Percentiles rank a stretch among this genome's conserved stretches.
phyloP scores from a whole-genome alignment of 306 rosid genomes.

The Alnus rubra region DNA sequence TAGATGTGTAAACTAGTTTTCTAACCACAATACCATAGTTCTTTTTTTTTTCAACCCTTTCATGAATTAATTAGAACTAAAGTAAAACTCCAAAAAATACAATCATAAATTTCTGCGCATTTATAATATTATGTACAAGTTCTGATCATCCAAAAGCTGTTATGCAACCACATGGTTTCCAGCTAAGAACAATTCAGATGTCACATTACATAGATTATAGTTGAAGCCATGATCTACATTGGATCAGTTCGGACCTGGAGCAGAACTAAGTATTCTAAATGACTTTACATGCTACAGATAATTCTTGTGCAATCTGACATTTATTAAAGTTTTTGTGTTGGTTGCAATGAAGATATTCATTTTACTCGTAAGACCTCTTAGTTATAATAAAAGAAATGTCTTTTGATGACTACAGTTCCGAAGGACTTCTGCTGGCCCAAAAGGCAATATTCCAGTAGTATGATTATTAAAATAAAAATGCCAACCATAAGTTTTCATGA shows the following conservation, averaged over 20 bases:
- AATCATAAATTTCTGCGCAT: background rate
- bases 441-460: background rate
- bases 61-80: background rate
- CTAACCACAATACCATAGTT: background rate
- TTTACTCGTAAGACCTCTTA: background rate
- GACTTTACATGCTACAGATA: background rate
- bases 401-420: background rate
- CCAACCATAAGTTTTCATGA: background rate
- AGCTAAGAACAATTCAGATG: background rate
- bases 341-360: background rate
- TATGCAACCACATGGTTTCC: background rate
- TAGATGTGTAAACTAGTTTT: slow-evolving; percentile 2
- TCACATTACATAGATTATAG: background rate
- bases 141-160: slow-evolving; percentile 4
- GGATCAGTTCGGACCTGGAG: background rate
- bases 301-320: background rate
- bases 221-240: background rate
- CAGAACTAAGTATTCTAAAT: background rate
- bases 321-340: background rate
- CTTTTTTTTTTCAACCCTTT: background rate
- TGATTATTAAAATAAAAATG: background rate
- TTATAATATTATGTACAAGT: background rate
- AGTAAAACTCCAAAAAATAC: background rate
- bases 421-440: background rate
- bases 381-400: background rate